phyloP scores from a whole-genome alignment of 345 rosid genomes.

The Hypericum perforatum region DNA sequence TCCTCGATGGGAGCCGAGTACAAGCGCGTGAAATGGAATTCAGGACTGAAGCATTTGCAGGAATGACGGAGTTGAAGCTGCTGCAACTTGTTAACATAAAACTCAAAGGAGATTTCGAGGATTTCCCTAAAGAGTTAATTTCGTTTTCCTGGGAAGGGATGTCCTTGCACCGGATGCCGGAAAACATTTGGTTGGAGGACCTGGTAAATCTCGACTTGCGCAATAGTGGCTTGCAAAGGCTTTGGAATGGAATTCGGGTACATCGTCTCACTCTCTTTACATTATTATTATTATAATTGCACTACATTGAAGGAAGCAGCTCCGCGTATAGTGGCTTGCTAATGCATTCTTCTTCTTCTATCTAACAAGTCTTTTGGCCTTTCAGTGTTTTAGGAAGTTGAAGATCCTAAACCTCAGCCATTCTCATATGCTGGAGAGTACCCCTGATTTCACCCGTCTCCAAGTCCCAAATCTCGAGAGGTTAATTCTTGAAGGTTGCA shows the following conservation, averaged over 20 bases:
- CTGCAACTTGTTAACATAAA: slow-evolving; percentile 3
- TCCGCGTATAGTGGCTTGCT: no score
- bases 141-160: background rate
- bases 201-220: slow-evolving; percentile 6
- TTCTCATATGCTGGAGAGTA: background rate
- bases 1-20: no score
- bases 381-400: background rate
- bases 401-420: slow-evolving; percentile 1
- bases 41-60: no score
- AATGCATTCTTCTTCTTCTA: no score
- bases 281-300: no score
- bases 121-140: background rate
- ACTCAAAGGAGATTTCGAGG: background rate
- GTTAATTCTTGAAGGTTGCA: background rate
- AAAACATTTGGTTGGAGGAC: background rate
- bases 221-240: background rate
- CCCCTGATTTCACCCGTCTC: background rate
- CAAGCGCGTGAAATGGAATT: no score
- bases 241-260: no score
- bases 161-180: no score
- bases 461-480: background rate
- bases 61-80: slow-evolving; percentile 1
- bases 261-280: no score
- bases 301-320: no score
- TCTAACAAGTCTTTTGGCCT: no score